phyloP scores from a whole-genome alignment of 2,329 filamentous ascomycete genomes.

The Calonectria leucothoes region DNA sequence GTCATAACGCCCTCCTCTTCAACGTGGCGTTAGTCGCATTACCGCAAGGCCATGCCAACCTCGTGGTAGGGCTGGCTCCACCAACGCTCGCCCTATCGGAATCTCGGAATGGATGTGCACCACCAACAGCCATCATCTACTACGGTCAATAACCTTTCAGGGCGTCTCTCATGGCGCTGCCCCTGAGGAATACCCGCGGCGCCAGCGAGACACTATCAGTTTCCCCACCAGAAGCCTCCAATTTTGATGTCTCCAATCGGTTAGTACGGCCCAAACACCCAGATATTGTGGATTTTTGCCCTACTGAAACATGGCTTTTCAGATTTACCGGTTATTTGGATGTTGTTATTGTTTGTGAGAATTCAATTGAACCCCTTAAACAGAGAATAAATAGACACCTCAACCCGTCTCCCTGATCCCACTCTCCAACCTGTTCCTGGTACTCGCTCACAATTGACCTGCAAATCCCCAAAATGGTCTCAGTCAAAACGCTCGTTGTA shows the following conservation, averaged over 20 bases:
- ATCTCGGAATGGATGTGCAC: not conserved
- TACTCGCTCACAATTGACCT: not conserved
- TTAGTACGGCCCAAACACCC: not conserved
- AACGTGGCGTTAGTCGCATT: not conserved
- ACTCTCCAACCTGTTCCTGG: too few species aligned
- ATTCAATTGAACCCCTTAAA: not conserved
- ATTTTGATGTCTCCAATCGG: not conserved
- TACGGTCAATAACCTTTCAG: not conserved
- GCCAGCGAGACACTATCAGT: not conserved
- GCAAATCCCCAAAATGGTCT: not conserved
- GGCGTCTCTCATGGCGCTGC: not conserved
- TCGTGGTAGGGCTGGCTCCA: not conserved
- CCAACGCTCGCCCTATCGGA: not conserved
- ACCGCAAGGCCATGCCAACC: too few species aligned
- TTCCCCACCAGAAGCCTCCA: not conserved
- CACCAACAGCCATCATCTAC: not conserved
- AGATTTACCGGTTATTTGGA: not conserved
- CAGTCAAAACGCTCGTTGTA: not conserved
- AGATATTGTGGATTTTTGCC: not conserved
- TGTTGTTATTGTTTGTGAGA: not conserved
- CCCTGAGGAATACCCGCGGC: not conserved
- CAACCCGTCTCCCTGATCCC: fast-evolving
- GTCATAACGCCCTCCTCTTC: not conserved
- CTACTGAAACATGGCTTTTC: not conserved
- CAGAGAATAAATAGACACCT: not conserved